Base-by-base conservation (phyloP, 2,329 filamentous ascomycete species). In the Ceratocystis cubensis region DNA sequence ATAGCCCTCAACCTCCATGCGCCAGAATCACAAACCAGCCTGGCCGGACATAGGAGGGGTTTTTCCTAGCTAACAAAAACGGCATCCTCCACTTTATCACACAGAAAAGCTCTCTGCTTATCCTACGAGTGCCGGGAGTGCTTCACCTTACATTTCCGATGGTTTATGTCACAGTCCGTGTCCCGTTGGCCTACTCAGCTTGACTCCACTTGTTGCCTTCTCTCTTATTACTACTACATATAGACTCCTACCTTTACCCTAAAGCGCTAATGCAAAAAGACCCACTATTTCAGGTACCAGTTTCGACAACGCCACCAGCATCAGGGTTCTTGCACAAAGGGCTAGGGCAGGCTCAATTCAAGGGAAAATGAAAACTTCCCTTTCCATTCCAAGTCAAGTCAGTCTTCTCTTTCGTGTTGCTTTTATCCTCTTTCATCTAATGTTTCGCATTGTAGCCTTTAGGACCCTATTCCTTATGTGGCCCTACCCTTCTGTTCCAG, bases 251-350 rank as follows among this genome's bases (percentile, higher is more conserved):
- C n/a, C 33, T 28, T 59, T 7, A 33, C 33, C 56, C n/a, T 33
- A 59, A 28, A n/a, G 56, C 56, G 56, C 56, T 59, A 59, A 59
- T 59, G 56, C 56, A 59, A 20, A n/a, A 25, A 30, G 56, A 15
- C 22, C 56, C 56, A 33, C 56, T 59, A 7, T 59, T 59, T 59
- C 56, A 59, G 56, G 56, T 59, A 59, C 56, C 28, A 59, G 17
- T 17, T 59, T 33, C 56, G 2, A 33, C 13, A 37, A 59, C 8
- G 56, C 17, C 56, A 15, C 15, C 13, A 37, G 33, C n/a, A 30
- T 17, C 56, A 59, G 56, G 56, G 56, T 8, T 37, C 56, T n/a
- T 59, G 53, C 48, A 59, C 20, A 59, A 20, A 37, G 3, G 3
- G 10, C 25, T 59, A 25, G 56, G 25, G 25, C n/a, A 10, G 5